A percentile compares a stretch with the other conserved stretches of the same genome.
Conservation (phyloP, 83 land plant genomes). For the Thuja plicata region DNA sequence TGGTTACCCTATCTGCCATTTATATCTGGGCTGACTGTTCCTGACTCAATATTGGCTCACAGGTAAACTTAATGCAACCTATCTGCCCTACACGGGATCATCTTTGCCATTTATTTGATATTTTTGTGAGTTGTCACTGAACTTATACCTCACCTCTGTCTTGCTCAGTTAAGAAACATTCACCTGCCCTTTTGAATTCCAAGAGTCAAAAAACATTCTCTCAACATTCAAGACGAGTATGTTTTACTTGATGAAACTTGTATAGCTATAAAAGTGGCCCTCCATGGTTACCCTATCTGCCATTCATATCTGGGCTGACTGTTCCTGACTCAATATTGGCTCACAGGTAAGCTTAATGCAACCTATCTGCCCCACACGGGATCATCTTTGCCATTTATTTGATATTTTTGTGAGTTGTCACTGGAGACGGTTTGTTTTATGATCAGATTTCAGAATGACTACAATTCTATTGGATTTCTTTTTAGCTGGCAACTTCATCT, state of each 20-base stretch:
- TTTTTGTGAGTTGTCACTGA: too few relatives aligned
- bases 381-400: background rate
- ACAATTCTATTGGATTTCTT: background rate
- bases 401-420: background rate
- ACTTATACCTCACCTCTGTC: background rate
- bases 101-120: too few relatives aligned
- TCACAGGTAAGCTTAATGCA: background rate
- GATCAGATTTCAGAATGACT: background rate
- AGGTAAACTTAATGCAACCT: background rate
- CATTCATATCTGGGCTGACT: background rate
- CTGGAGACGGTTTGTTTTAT: background rate
- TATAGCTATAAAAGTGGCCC: background rate
- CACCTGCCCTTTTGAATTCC: background rate
- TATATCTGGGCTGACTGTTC: background rate
- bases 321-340: background rate
- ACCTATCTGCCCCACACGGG: background rate
- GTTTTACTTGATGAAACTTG: conserved; percentile 4
- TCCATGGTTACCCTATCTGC: background rate
- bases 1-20: background rate
- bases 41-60: background rate
- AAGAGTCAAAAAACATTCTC: background rate
- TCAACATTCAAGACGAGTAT: background rate
- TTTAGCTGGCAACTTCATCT: background rate
- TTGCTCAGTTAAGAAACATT: too few relatives aligned
- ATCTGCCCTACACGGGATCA: background rate